Evolutionary conservation across 1,139 yeast genomes (phyloP), one percentile per base, ranked within the genome.

Genomic region (Maudiozyma humilis): DNA sequence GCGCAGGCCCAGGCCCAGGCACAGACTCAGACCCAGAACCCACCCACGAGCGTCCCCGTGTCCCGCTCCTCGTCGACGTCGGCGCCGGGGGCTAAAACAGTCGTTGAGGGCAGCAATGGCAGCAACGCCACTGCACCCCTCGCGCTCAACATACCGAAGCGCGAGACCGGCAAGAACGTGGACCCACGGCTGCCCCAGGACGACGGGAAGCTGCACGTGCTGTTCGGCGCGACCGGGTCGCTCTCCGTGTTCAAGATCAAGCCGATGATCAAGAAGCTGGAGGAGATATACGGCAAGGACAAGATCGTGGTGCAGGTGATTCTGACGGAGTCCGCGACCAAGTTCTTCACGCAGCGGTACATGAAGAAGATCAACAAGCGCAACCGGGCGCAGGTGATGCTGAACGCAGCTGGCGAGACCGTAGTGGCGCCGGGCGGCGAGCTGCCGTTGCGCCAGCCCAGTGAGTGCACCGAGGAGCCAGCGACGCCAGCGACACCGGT

Each of bases 161-260:
- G 62, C 43, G 83, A 78, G 51, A 72, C 70, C 41, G 69, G 71
- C 27, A 68, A 76, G 33, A 79, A 79, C 51, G 69, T 79, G 42
- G 94, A 85, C 57, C 88, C 94, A 1, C 71, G 95, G 37, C 68
- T 88, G 52, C 95, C 95, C 1, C 87, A 83, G 59, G 89, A 88
- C 62, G 97, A 89, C 63, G 95, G 95, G 6, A 88, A 85, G 60
- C 66, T 85, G 46, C 97, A 89, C 65, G 78, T 89, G 17, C 69
- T 89, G 46, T 70, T 89, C 47, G 96, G 95, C 2, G 94, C 88
- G 1, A 87, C 96, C 54, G 97, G 96, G 2, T 87, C 95, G 0
- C 70, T 85, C 42, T 82, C 94, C 3, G 82, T 88, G 3, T 72
- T 76, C 47, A 86, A 88, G 64, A 76, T 88, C 42, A 80, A 84